These are phyloP conservation scores for Parsonsia alboflavescens DNA, from an alignment of 257 asterid species.

Conservation along the genomic window DNA sequence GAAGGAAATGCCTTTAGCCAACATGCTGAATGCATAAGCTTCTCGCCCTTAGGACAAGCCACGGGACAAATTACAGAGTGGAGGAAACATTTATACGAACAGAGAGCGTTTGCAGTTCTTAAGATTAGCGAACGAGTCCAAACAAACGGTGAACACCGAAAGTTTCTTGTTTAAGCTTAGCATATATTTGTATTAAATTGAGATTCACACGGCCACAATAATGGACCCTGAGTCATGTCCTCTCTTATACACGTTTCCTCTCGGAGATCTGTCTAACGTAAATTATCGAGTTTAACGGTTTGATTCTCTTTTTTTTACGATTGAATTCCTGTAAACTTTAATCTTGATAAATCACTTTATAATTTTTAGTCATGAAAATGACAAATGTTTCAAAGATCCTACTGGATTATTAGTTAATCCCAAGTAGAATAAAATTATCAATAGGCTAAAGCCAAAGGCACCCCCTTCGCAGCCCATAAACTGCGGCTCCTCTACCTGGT, in stretches of 20 bases:
- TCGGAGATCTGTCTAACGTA: too few species aligned
- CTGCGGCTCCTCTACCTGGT: not conserved
- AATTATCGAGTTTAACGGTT: too few species aligned
- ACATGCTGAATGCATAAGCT: conserved; percentile 5
- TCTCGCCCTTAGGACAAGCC: conserved; percentile 12
- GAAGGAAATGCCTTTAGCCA: not conserved
- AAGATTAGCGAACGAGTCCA: not conserved
- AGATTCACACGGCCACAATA: conserved; percentile 6
- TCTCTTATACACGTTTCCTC: not conserved
- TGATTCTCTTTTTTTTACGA: too few species aligned
- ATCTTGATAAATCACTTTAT: too few species aligned
- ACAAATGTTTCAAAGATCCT: too few species aligned
- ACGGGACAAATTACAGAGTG: conserved; percentile 17
- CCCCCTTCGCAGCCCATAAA: not conserved
- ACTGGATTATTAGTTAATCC: too few species aligned
- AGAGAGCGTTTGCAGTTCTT: not conserved
- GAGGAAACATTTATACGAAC: not conserved
- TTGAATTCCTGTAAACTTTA: too few species aligned
- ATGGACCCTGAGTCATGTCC: not conserved
- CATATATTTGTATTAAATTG: not conserved
- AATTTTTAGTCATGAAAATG: too few species aligned
- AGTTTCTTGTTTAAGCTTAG: not conserved
- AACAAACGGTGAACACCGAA: conserved; percentile 11
- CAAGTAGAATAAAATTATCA: conserved; percentile 14
- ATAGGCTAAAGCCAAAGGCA: conserved; percentile 2